Base-by-base conservation (phyloP, 192 early-diverging fungal species). In the Coemansia javaensis region DNA sequence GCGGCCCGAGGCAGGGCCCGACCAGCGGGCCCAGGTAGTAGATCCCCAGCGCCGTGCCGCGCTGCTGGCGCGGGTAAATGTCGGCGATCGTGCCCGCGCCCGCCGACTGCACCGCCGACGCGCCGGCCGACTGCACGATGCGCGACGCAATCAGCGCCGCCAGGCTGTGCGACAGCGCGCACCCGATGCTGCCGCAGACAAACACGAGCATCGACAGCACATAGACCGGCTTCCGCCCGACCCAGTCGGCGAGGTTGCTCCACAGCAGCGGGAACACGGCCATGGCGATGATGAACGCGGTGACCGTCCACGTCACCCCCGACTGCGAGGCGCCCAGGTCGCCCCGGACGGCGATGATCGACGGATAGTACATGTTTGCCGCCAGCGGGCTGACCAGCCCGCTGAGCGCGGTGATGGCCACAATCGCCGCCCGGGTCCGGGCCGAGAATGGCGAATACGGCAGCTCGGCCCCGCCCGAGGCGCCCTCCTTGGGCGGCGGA, bases 1-100 rank as follows among this genome's bases (percentile, higher is more conserved):
- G 51, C 15, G 80, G 78, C 0, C 80, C 80, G 4, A 82, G 38
- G 12, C 69, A 62, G 1, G 80, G 80, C 0, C 75, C 78, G 11
- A 82, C 32, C 40, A 82, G 40, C 15, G 67, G 66, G 1, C 77
- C 80, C 27, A 77, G 31, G 14, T 67, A 75, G 56, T 75, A 82
- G 14, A 73, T 61, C 0, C 78, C 75, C 44, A 82, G 56, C 21
- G 80, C 80, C 5, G 63, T 75, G 4, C 80, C 80, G n/a, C 78
- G 71, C 40, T 78, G 53, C 27, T 60, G 45, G 15, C 60, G 66
- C 12, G 75, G 66, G 40, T 75, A 82, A 33, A 77, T 68, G 41
- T 82, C 80, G 1, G 66, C 53, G 21, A 82, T 77, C 27, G 77
- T 73, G 7, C 71, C 72, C 25, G 78, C 77, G 3, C 79, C 68